Evolutionary conservation across 352 stramenopile genomes (phyloP).

Genomic region (Phytophthora rubi): DNA sequence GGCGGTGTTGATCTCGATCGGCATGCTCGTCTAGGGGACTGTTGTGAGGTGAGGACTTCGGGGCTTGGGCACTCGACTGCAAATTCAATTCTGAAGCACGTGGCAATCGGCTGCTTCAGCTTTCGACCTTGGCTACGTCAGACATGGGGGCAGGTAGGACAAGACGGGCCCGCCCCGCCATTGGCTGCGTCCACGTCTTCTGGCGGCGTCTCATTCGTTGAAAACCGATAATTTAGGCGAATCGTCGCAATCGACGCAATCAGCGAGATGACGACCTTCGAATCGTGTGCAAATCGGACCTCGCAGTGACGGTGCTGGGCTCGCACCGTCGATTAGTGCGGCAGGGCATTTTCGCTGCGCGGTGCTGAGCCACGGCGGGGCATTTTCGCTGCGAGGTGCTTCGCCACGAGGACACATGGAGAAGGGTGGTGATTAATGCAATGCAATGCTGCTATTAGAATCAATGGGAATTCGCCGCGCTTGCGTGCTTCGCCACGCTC

Average conservation of each 20-base stretch:
- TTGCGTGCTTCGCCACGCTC: too few relatives aligned
- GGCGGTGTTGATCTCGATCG: constrained; percentile 50
- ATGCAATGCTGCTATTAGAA: too few relatives aligned
- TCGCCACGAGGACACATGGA: too few relatives aligned
- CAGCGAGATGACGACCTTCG: constrained; percentile 6
- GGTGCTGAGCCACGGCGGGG: too few relatives aligned
- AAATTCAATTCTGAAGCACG: constrained; percentile 35
- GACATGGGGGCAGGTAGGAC: constrained; percentile 36
- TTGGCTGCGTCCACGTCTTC: constrained; percentile 15
- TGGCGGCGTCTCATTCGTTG: not conserved
- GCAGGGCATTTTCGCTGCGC: too few relatives aligned
- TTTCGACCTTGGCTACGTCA: constrained; percentile 28
- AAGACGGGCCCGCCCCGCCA: constrained; percentile 5
- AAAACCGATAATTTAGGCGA: constrained; percentile 3
- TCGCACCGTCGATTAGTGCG: too few relatives aligned
- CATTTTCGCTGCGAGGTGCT: too few relatives aligned
- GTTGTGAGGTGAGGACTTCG: not conserved
- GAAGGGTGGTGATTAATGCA: too few relatives aligned
- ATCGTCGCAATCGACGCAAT: constrained; percentile 1
- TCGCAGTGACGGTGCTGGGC: not conserved
- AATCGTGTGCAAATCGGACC: not conserved
- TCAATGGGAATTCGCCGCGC: too few relatives aligned
- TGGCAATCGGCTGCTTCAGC: constrained; percentile 19
- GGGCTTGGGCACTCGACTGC: constrained; percentile 10
- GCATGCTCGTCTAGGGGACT: constrained; percentile 16